phyloP scores from a whole-genome alignment of 2,329 filamentous ascomycete genomes.

The Diaporthe caulivora region DNA sequence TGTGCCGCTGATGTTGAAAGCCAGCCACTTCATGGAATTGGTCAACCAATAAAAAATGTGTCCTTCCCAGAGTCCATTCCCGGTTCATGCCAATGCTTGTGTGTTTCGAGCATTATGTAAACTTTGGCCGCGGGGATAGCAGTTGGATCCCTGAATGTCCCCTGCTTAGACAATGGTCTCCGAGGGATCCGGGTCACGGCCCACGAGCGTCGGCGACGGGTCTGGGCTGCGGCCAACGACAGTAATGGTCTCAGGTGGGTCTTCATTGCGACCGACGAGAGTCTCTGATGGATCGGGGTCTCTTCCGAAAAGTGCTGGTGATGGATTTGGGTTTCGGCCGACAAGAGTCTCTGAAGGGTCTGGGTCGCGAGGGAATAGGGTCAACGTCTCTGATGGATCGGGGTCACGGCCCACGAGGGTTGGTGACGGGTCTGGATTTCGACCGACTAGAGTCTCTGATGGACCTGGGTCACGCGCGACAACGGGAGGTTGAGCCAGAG shows the following conservation, averaged over 20 bases:
- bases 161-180: not conserved
- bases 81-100: too few relatives aligned
- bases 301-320: not conserved
- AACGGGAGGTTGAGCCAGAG: not conserved
- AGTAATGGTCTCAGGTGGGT: not conserved
- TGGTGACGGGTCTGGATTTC: not conserved
- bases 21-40: not conserved
- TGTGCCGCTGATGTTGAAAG: not conserved
- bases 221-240: not conserved
- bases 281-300: not conserved
- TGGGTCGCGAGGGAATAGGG: not conserved
- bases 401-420: not conserved
- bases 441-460: not conserved
- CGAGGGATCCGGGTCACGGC: not conserved
- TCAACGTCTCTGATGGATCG: not conserved
- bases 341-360: not conserved
- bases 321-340: not conserved
- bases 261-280: not conserved
- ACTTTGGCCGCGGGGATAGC: too few relatives aligned
- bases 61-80: not conserved
- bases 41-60: not conserved
- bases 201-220: not conserved
- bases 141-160: too few relatives aligned
- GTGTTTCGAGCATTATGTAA: too few relatives aligned
- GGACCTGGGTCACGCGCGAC: not conserved